A percentile compares a stretch with the other conserved stretches of the same genome.
phyloP scores from a whole-genome alignment of 2,329 filamentous ascomycete species.

The Phoma sp. region DNA sequence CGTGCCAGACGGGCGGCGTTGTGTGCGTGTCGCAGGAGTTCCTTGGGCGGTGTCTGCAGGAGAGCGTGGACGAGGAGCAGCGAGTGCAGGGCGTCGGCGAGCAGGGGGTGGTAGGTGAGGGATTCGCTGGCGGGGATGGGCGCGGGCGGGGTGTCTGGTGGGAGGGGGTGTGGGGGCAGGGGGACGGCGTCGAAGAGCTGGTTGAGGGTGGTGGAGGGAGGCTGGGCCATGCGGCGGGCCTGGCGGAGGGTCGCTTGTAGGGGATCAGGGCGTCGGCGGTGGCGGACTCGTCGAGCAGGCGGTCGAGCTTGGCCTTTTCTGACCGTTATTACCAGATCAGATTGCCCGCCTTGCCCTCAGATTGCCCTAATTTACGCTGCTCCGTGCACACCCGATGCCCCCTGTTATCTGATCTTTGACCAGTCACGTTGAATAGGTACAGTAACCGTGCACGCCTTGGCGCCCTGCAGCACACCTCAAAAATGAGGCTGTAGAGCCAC shows the following conservation, averaged over 20 bases:
- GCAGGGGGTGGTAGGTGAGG: slow-evolving; percentile 80
- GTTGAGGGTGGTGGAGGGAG: slow-evolving; percentile 62
- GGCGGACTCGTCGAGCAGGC: slow-evolving; percentile 38
- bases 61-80: slow-evolving; percentile 79
- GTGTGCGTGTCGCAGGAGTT: slow-evolving; percentile 79
- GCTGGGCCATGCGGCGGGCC: slow-evolving; percentile 52
- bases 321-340: too few species aligned
- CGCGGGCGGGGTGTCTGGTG: slow-evolving; percentile 37
- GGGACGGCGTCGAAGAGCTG: slow-evolving; percentile 75
- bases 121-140: slow-evolving; percentile 66
- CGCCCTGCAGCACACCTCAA: neutral
- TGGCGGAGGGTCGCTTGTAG: slow-evolving; percentile 37
- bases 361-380: too few species aligned
- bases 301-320: slow-evolving; percentile 32
- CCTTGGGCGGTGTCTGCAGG: slow-evolving; percentile 77
- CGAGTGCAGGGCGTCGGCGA: slow-evolving; percentile 80
- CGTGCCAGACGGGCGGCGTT: slow-evolving; percentile 80
- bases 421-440: too few species aligned
- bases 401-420: too few species aligned
- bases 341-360: too few species aligned
- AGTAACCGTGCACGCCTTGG: too few species aligned
- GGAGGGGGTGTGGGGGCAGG: slow-evolving; percentile 71
- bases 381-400: too few species aligned
- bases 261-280: too few species aligned
- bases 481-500: too few species aligned